These are phyloP conservation scores for Multifurca ochricompacta DNA, from an alignment of 768 basidiomycete species.

Conservation along the genomic window DNA sequence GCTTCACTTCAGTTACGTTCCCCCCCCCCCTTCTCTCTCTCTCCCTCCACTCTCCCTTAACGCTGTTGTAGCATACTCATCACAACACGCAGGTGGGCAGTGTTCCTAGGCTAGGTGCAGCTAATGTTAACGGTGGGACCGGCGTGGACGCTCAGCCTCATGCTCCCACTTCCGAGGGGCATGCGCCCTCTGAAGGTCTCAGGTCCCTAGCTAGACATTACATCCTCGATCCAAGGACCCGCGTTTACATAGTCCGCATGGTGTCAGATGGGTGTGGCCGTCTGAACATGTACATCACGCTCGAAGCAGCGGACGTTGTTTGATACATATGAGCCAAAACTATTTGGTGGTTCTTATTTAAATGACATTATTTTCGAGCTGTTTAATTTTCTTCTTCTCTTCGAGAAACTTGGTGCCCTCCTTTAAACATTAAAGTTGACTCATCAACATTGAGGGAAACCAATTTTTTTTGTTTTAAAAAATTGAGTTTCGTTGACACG, in stretches of 20 bases:
- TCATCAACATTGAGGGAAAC: no score
- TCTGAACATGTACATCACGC: not conserved
- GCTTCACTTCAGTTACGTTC: no score
- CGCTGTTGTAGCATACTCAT: not conserved
- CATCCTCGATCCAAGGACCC: conserved; percentile 1
- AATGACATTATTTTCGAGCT: no score
- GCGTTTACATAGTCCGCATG: not conserved
- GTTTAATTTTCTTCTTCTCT: no score
- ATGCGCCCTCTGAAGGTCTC: not conserved
- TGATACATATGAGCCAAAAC: not conserved
- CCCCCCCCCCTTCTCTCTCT: not conserved
- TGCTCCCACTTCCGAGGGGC: not conserved
- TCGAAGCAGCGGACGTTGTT: conserved; percentile 1
- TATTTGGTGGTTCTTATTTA: no score
- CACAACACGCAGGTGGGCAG: no score
- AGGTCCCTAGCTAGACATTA: not conserved
- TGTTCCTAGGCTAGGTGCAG: not conserved
- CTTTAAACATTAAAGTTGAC: no score
- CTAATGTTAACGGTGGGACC: not conserved
- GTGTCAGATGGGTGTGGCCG: not conserved
- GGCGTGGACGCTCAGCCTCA: not conserved
- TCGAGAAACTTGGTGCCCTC: no score
- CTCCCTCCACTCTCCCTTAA: not conserved
- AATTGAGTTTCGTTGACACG: no score
- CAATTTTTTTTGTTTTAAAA: no score